Evolutionary conservation across 2,329 filamentous ascomycete species (phyloP).

Genomic region (Beauveria bassiana): DNA sequence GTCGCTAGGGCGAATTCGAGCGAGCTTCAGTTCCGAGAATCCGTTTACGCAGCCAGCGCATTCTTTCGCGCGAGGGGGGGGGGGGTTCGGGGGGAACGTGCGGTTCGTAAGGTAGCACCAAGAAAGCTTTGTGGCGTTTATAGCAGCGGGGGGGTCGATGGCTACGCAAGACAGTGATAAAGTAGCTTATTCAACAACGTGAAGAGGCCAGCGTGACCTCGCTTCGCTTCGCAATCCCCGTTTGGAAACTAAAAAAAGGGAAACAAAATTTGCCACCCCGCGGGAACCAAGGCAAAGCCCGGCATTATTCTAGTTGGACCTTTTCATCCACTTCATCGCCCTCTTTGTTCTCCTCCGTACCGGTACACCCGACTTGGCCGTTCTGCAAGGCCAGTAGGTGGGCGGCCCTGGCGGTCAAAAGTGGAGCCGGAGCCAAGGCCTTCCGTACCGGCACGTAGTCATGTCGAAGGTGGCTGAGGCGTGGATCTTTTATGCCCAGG

Average conservation of each 20-base stretch:
- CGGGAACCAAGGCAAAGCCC: neutral
- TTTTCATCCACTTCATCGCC: neutral
- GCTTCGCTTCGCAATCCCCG: no score
- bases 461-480: neutral
- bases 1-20: no score
- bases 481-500: neutral
- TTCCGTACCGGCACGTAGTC: neutral
- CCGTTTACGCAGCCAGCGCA: no score
- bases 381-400: neutral
- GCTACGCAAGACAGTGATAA: no score
- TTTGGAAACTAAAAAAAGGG: neutral
- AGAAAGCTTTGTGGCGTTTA: no score
- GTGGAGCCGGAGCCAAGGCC: constrained; percentile 4
- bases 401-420: constrained; percentile 3
- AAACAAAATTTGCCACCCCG: neutral
- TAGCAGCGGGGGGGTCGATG: no score
- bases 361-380: neutral
- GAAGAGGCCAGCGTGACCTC: no score
- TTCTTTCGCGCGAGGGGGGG: no score
- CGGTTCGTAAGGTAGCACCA: no score
- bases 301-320: neutral
- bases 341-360: neutral
- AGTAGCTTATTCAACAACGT: no score
- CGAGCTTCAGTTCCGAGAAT: no score
- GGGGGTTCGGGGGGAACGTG: no score